Conservation (phyloP, 1,139 yeast species). For the Zygosaccharomyces sapae region DNA sequence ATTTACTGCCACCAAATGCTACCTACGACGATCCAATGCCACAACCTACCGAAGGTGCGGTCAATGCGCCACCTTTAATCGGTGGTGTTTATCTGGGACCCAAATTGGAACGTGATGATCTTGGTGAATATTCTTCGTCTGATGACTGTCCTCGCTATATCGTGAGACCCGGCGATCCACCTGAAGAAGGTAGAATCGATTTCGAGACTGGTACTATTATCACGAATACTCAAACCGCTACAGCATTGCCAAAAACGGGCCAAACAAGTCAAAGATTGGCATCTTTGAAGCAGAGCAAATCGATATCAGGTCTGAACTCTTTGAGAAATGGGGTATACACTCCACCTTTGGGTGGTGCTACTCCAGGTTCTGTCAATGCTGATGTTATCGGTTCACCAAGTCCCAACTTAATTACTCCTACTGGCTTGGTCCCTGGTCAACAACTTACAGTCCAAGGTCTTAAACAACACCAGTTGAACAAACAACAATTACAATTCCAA, state of each 20-base stretch:
- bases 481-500: slow-evolving; percentile 32
- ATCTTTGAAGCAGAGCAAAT: slow-evolving; percentile 21
- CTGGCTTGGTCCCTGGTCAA: slow-evolving; percentile 13
- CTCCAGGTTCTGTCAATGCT: slow-evolving; percentile 9
- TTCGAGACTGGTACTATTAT: slow-evolving; percentile 33
- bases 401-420: slow-evolving; percentile 12
- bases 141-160: slow-evolving; percentile 62
- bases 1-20: slow-evolving; percentile 70
- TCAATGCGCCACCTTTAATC: slow-evolving; percentile 85
- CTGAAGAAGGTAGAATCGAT: slow-evolving; percentile 35
- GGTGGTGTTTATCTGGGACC: slow-evolving; percentile 87
- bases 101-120: slow-evolving; percentile 68
- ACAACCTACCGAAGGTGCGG: slow-evolving; percentile 68
- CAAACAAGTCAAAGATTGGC: slow-evolving; percentile 24
- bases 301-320: slow-evolving; percentile 14
- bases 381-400: slow-evolving; percentile 6
- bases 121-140: slow-evolving; percentile 64
- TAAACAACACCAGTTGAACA: slow-evolving; percentile 24
- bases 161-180: slow-evolving; percentile 42
- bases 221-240: slow-evolving; percentile 24
- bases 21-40: slow-evolving; percentile 71
- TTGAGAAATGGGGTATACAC: slow-evolving; percentile 12
- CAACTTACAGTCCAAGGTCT: slow-evolving; percentile 23
- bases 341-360: slow-evolving; percentile 8
- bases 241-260: slow-evolving; percentile 23